phyloP scores from a whole-genome alignment of 2,329 filamentous ascomycete genomes.

The Fusarium stilboides region DNA sequence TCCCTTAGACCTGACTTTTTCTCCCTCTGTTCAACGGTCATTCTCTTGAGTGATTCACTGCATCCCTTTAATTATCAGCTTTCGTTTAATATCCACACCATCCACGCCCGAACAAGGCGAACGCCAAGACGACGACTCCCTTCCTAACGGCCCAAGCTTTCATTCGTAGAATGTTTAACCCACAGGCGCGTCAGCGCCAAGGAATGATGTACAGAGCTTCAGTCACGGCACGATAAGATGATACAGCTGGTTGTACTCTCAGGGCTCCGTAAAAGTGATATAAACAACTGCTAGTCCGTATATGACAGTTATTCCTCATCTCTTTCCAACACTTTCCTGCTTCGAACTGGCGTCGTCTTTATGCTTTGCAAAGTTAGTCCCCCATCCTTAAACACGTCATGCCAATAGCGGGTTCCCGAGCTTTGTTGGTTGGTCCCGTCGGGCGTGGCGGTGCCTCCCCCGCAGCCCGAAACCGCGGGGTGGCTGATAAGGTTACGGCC shows the following conservation, averaged over 20 bases:
- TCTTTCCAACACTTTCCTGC: neutral
- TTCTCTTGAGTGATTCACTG: too few species aligned
- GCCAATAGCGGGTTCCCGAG: constrained; percentile 19
- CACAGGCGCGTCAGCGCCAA: constrained; percentile 22
- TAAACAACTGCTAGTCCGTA: too few species aligned
- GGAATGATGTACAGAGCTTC: neutral
- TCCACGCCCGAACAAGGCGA: neutral
- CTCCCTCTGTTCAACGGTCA: constrained; percentile 13
- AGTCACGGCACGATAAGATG: neutral
- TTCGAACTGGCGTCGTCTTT: constrained; percentile 1
- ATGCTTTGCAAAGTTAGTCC: constrained; percentile 22
- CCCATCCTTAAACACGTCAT: constrained; percentile 33
- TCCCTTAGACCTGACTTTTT: constrained; percentile 28
- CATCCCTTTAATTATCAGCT: too few species aligned
- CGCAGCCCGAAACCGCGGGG: constrained; percentile 44
- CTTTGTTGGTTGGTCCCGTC: constrained; percentile 29
- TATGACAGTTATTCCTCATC: too few species aligned
- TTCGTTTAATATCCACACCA: too few species aligned
- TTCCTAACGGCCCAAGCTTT: constrained; percentile 15
- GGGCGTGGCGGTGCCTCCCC: constrained; percentile 26
- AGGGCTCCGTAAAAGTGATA: too few species aligned
- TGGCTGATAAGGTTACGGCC: constrained; percentile 45
- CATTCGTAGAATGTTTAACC: constrained; percentile 1
- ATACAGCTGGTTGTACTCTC: too few species aligned
- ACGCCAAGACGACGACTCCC: constrained; percentile 19